Evolutionary conservation across 2,329 filamentous ascomycete species (phyloP), one percentile per base, ranked within the genome.

Genomic region (Ceratocystis lukuohia): DNA sequence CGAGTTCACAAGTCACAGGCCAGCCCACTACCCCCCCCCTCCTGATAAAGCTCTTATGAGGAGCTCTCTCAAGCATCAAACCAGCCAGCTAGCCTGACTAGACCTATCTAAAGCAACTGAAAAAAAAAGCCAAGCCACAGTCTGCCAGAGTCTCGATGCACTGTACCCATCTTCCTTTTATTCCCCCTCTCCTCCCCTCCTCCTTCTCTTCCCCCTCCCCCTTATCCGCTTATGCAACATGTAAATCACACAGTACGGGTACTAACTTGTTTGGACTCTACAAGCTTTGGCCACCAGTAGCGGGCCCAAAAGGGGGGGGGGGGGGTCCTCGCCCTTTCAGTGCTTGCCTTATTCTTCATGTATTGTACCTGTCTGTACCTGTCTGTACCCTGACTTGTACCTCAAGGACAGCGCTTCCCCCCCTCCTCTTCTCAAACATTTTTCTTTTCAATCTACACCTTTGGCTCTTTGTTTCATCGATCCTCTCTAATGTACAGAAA

Each of bases 221-320:
- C 20, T 57, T 59, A 59, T 59, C 53, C 22, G 10, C 53, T 59
- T 33, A 59, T 59, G 28, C 53, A 59, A 59, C 53, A 59, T 59
- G 53, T 59, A 59, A 59, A 59, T 59, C 53, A 59, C 53, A 59
- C 53, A 59, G 53, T 59, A 59, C 28, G 8, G 28, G 17, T 17
- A 59, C 15, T 33, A 59, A 20, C 53, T 59, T 37, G 53, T 59
- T 59, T 59, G 53, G 28, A 30, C 33, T 37, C 53, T 59, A 59
- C 53, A 59, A 59, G 53, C 53, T 59, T 59, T 30, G 53, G 53
- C 53, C 53, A 59, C 53, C 53, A 15, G 33, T 59, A 59, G 28
- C 53, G 15, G 25, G 25, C 53, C 46, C 3, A 30, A 5, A 15
- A 25, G 22, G 17, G 53, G 22, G 10, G 5, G 22, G 30, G 22